phyloP scores from a whole-genome alignment of 169 alveolate species.

The Plasmodium fragile region DNA sequence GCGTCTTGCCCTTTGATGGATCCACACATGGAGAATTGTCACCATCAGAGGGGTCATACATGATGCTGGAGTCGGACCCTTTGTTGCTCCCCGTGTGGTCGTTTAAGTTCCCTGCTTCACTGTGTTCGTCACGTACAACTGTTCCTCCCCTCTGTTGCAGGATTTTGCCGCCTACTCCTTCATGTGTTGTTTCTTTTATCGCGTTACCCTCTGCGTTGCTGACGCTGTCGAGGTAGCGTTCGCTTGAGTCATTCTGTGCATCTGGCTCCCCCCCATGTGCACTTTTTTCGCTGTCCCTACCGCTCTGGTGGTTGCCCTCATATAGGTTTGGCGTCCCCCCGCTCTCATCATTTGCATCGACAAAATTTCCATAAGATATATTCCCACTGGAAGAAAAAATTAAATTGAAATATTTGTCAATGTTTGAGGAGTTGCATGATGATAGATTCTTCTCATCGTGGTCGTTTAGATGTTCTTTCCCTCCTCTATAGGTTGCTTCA shows the following conservation, averaged over 20 bases:
- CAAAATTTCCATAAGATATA: slow-evolving; percentile 18
- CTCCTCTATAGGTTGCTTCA: not conserved
- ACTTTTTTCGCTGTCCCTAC: not conserved
- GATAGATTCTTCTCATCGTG: not conserved
- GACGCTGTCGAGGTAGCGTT: slow-evolving; percentile 5
- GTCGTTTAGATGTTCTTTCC: not conserved
- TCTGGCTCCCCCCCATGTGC: not conserved
- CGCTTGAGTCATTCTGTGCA: not conserved
- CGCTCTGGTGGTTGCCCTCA: not conserved
- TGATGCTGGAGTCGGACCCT: not conserved
- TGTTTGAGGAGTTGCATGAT: slow-evolving; percentile 36
- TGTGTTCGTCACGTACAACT: not conserved
- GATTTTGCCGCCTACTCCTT: not conserved
- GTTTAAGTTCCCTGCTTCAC: not conserved
- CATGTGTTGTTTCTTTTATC: not conserved
- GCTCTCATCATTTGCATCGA: slow-evolving; percentile 27
- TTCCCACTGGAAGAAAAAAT: slow-evolving; percentile 15
- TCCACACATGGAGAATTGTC: not conserved
- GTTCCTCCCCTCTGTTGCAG: not conserved
- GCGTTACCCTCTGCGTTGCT: not conserved
- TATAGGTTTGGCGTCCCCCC: too few species aligned
- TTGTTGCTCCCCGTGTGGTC: not conserved
- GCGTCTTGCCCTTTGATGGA: not conserved
- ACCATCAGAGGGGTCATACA: not conserved
- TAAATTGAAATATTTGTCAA: slow-evolving; percentile 61